Percentiles rank a stretch among this genome's conserved stretches.
Evolutionary conservation across 2,329 filamentous ascomycete species (phyloP).

Genomic region (Dactylella cylindrospora): DNA sequence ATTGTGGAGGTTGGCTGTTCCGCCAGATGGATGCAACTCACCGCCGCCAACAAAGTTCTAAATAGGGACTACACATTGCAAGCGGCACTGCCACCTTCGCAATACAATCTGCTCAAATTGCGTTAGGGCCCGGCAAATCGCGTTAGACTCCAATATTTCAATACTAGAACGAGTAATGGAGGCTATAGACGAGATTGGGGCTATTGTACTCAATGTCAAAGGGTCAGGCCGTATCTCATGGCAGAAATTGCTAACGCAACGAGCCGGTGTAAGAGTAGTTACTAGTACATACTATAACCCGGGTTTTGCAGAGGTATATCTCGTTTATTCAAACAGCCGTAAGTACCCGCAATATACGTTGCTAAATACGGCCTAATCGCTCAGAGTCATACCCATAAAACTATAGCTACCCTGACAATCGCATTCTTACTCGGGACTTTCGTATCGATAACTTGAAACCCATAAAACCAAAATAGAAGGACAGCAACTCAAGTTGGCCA

Average conservation of each 20-base stretch:
- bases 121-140: constrained; percentile 7
- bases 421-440: constrained; percentile 23
- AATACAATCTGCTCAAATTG: constrained; percentile 14
- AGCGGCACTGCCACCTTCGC: constrained; percentile 11
- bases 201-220: background rate
- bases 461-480: too few species aligned
- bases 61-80: constrained; percentile 27
- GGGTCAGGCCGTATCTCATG: constrained; percentile 10
- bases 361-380: constrained; percentile 23
- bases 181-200: constrained; percentile 7
- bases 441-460: constrained; percentile 7
- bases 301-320: constrained; percentile 14
- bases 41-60: constrained; percentile 14
- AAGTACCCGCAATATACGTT: too few species aligned
- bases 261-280: constrained; percentile 20
- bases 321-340: constrained; percentile 22
- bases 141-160: constrained; percentile 17
- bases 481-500: too few species aligned
- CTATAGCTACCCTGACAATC: constrained; percentile 17
- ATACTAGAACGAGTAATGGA: constrained; percentile 15
- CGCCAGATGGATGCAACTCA: constrained; percentile 16
- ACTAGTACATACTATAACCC: constrained; percentile 9
- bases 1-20: constrained; percentile 17
- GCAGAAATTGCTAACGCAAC: constrained; percentile 17
- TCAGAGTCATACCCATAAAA: constrained; percentile 20